phyloP scores from a whole-genome alignment of 345 rosid genomes.

The Angophora floribunda region DNA sequence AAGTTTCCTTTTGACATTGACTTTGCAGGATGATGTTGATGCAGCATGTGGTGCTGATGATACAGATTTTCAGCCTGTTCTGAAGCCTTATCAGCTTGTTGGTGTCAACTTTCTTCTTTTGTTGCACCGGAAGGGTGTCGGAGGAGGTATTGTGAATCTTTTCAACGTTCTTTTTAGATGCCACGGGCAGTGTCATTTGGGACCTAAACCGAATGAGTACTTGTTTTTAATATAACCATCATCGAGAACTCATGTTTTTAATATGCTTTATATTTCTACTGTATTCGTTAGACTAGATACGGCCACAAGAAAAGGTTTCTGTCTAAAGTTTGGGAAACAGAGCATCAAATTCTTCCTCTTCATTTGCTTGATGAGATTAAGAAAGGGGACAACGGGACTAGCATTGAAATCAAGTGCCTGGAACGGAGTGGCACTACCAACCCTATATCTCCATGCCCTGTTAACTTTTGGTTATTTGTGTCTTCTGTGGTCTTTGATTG shows the following conservation, averaged over 20 bases:
- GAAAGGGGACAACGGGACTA: not conserved
- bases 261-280: not conserved
- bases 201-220: not conserved
- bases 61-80: slow-evolving; percentile 75
- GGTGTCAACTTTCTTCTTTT: slow-evolving; percentile 97
- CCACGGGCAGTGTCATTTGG: not conserved
- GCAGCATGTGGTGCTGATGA: slow-evolving; percentile 65
- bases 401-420: not conserved
- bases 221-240: not conserved
- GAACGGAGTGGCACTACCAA: not conserved
- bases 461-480: not conserved
- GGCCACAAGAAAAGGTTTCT: not conserved
- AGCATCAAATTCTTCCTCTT: not conserved
- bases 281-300: not conserved
- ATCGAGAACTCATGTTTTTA: not conserved
- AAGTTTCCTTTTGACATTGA: not conserved
- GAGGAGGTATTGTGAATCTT: slow-evolving; percentile 49
- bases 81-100: slow-evolving; percentile 90
- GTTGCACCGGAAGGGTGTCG: slow-evolving; percentile 73
- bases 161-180: not conserved
- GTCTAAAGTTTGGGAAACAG: not conserved
- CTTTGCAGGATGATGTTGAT: slow-evolving; percentile 66
- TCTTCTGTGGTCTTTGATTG: not conserved
- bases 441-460: not conserved
- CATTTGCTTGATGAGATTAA: not conserved